Evolutionary conservation across 305 asterid genomes (phyloP), one percentile per base, ranked within the genome.

Genomic region (Andrographis paniculata): DNA sequence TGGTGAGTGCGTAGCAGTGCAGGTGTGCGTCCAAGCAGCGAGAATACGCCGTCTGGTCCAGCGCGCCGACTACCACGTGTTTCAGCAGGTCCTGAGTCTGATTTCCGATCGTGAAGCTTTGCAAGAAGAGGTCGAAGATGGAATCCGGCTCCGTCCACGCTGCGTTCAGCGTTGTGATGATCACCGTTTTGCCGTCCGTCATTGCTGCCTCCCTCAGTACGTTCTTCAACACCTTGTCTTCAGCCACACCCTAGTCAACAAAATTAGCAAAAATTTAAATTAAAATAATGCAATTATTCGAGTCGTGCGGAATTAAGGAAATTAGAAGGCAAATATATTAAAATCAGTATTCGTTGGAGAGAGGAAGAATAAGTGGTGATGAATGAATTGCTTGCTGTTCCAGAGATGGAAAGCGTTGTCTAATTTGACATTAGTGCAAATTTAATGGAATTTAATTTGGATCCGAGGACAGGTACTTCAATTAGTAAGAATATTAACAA

Each of bases 71-170:
- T 33, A 78, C 60, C 13, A 78, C 65, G 28, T 78, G 82, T 10
- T 59, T 54, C 50, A 71, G 3, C 9, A 78, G 77, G 0, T 39
- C 14, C 28, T 60, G 53, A 1, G 87, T 78, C 44, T 64, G 67
- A 38, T 66, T 60, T 50, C 87, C 87, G 8, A 74, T 68, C 39
- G 49, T 42, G 58, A 78, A 78, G 62, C 87, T 69, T 60, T 74
- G 74, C 23, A 74, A 9, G 43, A 77, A 77, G 0, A 74, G 69
- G 49, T 74, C 77, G 45, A 78, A 74, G 9, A 74, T 45, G 10
- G 82, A 66, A 35, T 69, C 53, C 1, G 81, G 79, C 20, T 63
- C 66, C 2, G 74, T 53, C 86, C 86, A 77, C 14, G 79, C 79
- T 1, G 68, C 71, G n/a, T 78, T 78, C 35, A 78, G 45, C 0